Conservation (phyloP, 23 red algal genomes). For the Gracilaria domingensis region DNA sequence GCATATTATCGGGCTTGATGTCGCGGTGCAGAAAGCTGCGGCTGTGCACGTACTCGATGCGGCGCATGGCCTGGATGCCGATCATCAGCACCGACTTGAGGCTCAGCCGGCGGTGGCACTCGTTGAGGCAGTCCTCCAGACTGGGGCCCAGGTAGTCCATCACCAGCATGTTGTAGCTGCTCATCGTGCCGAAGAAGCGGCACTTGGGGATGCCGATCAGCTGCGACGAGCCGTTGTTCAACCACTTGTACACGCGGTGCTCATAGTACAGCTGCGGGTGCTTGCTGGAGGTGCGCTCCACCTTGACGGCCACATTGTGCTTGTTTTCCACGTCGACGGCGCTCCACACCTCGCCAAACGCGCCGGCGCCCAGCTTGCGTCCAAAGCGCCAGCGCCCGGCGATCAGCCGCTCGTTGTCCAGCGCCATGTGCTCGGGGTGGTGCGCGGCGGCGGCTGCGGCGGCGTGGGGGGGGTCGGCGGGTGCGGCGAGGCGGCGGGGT, state of each 20-base stretch:
- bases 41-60: constrained; percentile 49
- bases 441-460: not conserved
- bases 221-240: constrained; percentile 38
- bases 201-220: constrained; percentile 33
- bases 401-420: constrained; percentile 54
- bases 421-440: constrained; percentile 15
- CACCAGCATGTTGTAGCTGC: constrained; percentile 47
- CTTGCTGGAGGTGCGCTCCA: constrained; percentile 31
- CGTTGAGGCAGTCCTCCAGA: constrained; percentile 28
- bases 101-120: constrained; percentile 2
- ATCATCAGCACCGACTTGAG: constrained; percentile 72
- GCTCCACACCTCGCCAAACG: constrained; percentile 61
- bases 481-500: no score
- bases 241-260: constrained; percentile 64
- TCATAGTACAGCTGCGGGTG: constrained; percentile 55
- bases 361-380: constrained; percentile 55
- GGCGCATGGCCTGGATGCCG: constrained; percentile 62
- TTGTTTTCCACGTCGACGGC: constrained; percentile 26
- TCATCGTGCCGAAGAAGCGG: constrained; percentile 46
- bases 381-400: constrained; percentile 34
- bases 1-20: constrained; percentile 71
- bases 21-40: constrained; percentile 52
- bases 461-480: no score
- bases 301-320: constrained; percentile 60
- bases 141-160: constrained; percentile 61